These are phyloP conservation scores for Coniochaeta sp. DNA, from an alignment of 2,329 filamentous ascomycete genomes.

Conservation along the genomic window DNA sequence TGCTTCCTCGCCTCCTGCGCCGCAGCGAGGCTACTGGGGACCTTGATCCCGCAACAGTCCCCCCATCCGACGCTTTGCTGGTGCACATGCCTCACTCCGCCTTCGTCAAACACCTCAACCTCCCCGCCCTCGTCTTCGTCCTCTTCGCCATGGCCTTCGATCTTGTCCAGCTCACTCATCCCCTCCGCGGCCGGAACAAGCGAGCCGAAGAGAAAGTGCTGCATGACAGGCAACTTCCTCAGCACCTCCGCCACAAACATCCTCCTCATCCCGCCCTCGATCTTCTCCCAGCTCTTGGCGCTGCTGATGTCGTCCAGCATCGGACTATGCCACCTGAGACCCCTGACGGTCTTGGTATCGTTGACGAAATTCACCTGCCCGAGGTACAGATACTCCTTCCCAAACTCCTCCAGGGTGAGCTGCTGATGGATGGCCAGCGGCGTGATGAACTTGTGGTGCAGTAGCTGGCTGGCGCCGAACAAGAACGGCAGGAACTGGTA, in stretches of 20 bases:
- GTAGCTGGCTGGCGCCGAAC: conserved; percentile 84
- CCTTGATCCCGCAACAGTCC: conserved; percentile 96
- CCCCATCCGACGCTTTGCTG: conserved; percentile 67
- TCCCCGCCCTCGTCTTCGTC: conserved; percentile 44
- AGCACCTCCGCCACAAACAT: conserved; percentile 96
- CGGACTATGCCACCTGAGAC: conserved; percentile 89
- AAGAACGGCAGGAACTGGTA: conserved; percentile 96
- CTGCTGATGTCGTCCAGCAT: conserved; percentile 98
- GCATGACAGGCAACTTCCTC: conserved; percentile 93
- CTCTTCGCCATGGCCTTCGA: conserved; percentile 38
- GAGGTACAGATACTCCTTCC: conserved; percentile 78
- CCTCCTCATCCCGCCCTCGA: conserved; percentile 88
- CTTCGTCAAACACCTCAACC: conserved; percentile 51
- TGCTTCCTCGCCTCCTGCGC: conserved; percentile 78
- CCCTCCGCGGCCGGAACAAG: conserved; percentile 71
- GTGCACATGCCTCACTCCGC: conserved; percentile 64
- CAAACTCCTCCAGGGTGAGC: conserved; percentile 79
- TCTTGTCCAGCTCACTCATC: conserved; percentile 59
- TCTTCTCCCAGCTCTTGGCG: conserved; percentile 83
- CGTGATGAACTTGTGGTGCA: conserved; percentile 75
- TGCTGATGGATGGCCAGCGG: conserved; percentile 80
- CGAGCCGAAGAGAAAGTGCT: conserved; percentile 92
- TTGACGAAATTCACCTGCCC: conserved; percentile 93
- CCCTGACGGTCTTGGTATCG: conserved; percentile 91
- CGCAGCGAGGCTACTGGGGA: conserved; percentile 88